Evolutionary conservation across 1,139 yeast genomes (phyloP), one percentile per base, ranked within the genome.

Genomic region (Saccharomyces hybrid): DNA sequence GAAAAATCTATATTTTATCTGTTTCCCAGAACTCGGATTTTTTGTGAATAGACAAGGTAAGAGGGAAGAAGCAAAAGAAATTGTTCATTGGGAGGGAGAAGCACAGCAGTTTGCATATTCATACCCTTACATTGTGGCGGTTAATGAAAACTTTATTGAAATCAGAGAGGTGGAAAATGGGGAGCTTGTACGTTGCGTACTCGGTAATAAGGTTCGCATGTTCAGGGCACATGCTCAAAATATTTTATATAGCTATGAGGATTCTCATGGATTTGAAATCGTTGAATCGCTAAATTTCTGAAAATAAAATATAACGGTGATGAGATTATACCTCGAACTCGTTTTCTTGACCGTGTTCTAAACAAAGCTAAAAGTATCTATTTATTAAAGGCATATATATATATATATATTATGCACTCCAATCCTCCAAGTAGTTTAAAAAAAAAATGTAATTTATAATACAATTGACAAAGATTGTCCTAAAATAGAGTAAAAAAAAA

Each of bases 31-130:
- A 66, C 88, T 90, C 67, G 89, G 96, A 50, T 90, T 90, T 71
- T 88, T 86, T 71, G 91, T 90, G 62, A 89, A 90, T 65, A 78
- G 86, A 57, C 88, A 89, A 67, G 97, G 97, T 21, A 90, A 97
- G 97, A 79, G 96, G 66, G 84, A 93, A 7, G 81, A 90, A 59
- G 88, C 90, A 50, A 90, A 87, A 55, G 89, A 96, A 95, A 84
- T 89, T 62, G 83, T 90, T 55, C 84, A 85, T 68, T 90, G 97
- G 97, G 96, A 90, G 71, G 96, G 96, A 42, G 78, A 82, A 51
- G 96, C 97, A 2, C 91, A 85, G 65, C 83, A 84, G 58, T 88
- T 90, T 70, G 93, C 96, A 5, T 75, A 90, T 53, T 87, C 91
- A 75, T 90, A 89, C 71, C 97, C 97, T 4, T 89, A 88, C 68